phyloP scores from a whole-genome alignment of 805 yeast species.

The Torulaspora indica region DNA sequence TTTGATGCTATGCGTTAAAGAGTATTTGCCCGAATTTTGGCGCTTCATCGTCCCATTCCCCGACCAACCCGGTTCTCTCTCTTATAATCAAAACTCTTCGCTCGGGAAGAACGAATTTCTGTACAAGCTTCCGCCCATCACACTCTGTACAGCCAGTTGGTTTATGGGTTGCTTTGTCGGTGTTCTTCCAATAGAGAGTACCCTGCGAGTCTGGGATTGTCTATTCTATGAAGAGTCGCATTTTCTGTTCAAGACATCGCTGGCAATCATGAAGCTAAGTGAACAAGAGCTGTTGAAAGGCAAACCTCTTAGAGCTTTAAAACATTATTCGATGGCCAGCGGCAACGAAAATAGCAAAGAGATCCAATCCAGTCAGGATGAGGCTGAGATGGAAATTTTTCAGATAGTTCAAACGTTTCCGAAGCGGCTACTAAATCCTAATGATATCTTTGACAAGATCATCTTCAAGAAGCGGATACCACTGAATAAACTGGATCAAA shows the following conservation, averaged over 20 bases:
- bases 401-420: constrained; percentile 85
- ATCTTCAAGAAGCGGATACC: constrained; percentile 72
- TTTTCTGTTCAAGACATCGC: constrained; percentile 73
- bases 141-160: constrained; percentile 95
- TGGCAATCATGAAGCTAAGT: constrained; percentile 71
- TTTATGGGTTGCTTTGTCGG: constrained; percentile 97
- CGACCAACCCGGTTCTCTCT: not conserved
- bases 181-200: constrained; percentile 80
- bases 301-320: constrained; percentile 11
- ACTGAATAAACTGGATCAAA: constrained; percentile 72
- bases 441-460: constrained; percentile 54
- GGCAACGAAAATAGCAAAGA: constrained; percentile 10
- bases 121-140: constrained; percentile 78
- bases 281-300: constrained; percentile 55
- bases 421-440: constrained; percentile 62
- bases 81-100: constrained; percentile 2
- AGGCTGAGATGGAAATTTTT: constrained; percentile 61
- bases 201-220: constrained; percentile 90
- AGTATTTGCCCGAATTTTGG: constrained; percentile 83
- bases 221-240: constrained; percentile 89
- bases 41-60: constrained; percentile 38
- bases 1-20: constrained; percentile 76
- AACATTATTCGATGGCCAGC: constrained; percentile 9
- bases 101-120: constrained; percentile 45
- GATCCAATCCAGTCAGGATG: constrained; percentile 21